phyloP scores from a whole-genome alignment of 169 alveolate genomes.

The Plasmodium sp. region DNA sequence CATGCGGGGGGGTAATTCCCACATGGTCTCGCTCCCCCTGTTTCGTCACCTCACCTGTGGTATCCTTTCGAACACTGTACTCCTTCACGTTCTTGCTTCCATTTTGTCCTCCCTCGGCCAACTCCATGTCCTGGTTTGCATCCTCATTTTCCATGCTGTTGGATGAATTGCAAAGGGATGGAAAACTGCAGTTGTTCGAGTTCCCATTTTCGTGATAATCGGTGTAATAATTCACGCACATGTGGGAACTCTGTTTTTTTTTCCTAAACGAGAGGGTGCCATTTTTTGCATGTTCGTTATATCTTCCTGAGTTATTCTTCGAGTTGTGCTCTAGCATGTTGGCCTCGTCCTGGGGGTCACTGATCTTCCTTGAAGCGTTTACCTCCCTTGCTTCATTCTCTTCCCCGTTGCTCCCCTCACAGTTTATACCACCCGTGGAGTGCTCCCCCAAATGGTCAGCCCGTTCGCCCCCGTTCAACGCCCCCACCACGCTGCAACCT shows the following conservation, averaged over 20 bases:
- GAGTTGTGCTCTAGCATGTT: not conserved
- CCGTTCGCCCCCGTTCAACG: not conserved
- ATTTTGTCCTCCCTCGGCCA: not conserved
- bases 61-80: not conserved
- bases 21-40: not conserved
- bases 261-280: not conserved
- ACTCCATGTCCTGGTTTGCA: not conserved
- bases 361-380: not conserved
- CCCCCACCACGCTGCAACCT: not conserved
- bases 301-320: not conserved
- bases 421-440: not conserved
- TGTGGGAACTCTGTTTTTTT: not conserved
- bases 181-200: not conserved
- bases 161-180: not conserved
- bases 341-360: not conserved
- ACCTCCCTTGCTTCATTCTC: not conserved
- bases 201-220: slow-evolving; percentile 25
- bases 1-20: not conserved
- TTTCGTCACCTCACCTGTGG: not conserved
- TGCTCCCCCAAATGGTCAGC: not conserved
- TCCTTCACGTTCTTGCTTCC: not conserved
- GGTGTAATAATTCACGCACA: slow-evolving; percentile 10
- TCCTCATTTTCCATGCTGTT: not conserved
- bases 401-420: not conserved
- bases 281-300: not conserved